These are phyloP conservation scores for Gnomoniopsis smithogilvyi DNA, from an alignment of 2,329 filamentous ascomycete genomes.

Conservation along the genomic window DNA sequence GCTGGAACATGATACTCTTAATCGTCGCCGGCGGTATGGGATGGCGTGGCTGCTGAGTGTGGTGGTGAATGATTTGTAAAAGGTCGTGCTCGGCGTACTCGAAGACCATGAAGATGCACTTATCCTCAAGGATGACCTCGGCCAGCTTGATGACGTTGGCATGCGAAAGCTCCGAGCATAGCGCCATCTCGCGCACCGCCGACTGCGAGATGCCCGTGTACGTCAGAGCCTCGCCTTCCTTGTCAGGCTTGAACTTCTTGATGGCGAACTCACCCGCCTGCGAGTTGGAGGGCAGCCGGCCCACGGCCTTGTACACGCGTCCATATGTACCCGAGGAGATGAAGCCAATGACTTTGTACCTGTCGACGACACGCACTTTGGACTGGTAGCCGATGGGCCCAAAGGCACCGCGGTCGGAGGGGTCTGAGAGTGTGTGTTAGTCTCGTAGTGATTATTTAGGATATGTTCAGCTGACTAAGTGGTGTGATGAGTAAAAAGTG, in stretches of 20 bases:
- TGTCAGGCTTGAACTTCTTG: slow-evolving; percentile 99
- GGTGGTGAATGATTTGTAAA: slow-evolving; percentile 96
- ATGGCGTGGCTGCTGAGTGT: slow-evolving; percentile 83
- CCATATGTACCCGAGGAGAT: slow-evolving; percentile 98
- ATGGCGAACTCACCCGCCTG: slow-evolving; percentile 87
- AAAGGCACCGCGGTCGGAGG: slow-evolving; percentile 45
- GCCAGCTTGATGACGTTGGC: slow-evolving; percentile 85
- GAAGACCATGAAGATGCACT: slow-evolving; percentile 99
- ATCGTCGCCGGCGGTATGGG: slow-evolving; percentile 86
- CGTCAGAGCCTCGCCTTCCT: slow-evolving; percentile 89
- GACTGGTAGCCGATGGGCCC: slow-evolving; percentile 54
- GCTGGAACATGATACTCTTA: slow-evolving; percentile 92
- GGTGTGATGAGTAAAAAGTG: slow-evolving; percentile 22
- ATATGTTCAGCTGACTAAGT: neutral
- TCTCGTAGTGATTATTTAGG: neutral
- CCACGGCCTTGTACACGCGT: slow-evolving; percentile 91
- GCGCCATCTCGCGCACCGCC: slow-evolving; percentile 93
- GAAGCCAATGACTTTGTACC: slow-evolving; percentile 95
- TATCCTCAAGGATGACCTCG: slow-evolving; percentile 96
- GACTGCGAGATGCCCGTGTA: slow-evolving; percentile 98
- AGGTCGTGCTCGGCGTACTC: slow-evolving; percentile 98
- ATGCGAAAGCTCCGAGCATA: slow-evolving; percentile 89
- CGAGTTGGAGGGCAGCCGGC: slow-evolving; percentile 54
- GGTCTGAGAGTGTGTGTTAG: slow-evolving; percentile 45
- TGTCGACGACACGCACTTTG: slow-evolving; percentile 86